Evolutionary conservation across 495 filamentous ascomycete genomes (phyloP).

Genomic region (Aspergillus funiculosus): DNA sequence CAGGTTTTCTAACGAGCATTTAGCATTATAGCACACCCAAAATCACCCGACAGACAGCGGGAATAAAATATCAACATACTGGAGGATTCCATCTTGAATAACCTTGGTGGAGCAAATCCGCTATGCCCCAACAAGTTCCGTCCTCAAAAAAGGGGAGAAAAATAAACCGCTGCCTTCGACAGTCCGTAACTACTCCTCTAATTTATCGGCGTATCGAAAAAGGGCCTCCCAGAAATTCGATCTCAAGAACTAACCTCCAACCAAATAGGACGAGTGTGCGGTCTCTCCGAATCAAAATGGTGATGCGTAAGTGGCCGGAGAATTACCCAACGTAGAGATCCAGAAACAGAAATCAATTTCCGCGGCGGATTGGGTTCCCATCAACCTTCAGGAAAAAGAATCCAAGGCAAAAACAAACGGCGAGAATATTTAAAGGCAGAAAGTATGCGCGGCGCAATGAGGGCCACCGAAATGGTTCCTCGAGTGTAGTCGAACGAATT

Average conservation of each 20-base stretch:
- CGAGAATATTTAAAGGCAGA: background rate
- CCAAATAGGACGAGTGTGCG: background rate
- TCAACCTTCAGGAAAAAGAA: background rate
- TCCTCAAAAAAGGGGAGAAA: too few species aligned
- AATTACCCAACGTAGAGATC: constrained; percentile 4
- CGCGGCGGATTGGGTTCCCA: background rate
- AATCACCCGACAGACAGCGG: too few species aligned
- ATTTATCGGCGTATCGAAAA: too few species aligned
- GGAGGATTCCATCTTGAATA: too few species aligned
- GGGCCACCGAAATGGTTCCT: constrained; percentile 1
- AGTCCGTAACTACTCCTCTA: too few species aligned
- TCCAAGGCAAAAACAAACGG: background rate
- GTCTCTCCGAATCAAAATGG: background rate
- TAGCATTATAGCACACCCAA: too few species aligned
- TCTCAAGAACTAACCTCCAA: background rate
- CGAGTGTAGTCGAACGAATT: background rate
- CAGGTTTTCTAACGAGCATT: too few species aligned
- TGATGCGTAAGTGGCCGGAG: constrained; percentile 8
- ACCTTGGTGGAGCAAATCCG: too few species aligned
- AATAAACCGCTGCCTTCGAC: too few species aligned
- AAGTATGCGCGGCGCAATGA: background rate
- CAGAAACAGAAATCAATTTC: constrained; percentile 2
- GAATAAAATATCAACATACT: too few species aligned
- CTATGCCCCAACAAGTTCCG: too few species aligned
- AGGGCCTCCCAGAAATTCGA: too few species aligned